phyloP scores from a whole-genome alignment of 208 protist species.

The Herpetomonas muscarum region DNA sequence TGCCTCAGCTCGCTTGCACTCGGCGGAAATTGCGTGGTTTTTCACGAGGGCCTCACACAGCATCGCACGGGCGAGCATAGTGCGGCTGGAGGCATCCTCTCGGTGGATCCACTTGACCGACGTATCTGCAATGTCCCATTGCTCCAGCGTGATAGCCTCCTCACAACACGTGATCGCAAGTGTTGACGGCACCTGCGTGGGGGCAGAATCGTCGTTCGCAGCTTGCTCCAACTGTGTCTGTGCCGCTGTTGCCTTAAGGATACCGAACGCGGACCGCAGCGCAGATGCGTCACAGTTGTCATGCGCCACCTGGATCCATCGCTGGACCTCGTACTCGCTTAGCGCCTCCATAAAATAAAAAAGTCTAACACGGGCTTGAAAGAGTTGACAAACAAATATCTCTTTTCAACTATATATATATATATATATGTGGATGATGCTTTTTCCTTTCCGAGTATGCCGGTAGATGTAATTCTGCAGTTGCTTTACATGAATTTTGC shows the following conservation, averaged over 20 bases:
- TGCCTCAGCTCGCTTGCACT: slow-evolving; percentile 30
- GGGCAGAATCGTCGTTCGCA: no score
- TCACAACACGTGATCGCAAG: slow-evolving; percentile 64
- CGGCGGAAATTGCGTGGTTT: slow-evolving; percentile 29
- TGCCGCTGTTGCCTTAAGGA: slow-evolving; percentile 11
- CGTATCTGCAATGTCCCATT: slow-evolving; percentile 50
- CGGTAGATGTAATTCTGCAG: no score
- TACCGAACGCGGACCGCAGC: slow-evolving; percentile 20
- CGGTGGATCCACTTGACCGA: slow-evolving; percentile 28
- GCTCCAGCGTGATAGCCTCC: slow-evolving; percentile 51
- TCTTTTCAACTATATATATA: no score
- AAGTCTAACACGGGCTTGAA: no score
- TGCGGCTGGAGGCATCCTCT: slow-evolving; percentile 26
- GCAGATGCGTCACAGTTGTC: slow-evolving; percentile 14
- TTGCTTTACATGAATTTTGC: no score
- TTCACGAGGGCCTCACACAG: slow-evolving; percentile 65
- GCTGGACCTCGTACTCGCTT: slow-evolving; percentile 34
- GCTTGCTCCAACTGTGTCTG: no score
- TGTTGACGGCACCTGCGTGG: neutral
- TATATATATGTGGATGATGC: no score
- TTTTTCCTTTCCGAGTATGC: no score
- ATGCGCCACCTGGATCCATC: slow-evolving; percentile 19
- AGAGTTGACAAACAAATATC: no score
- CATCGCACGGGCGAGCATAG: slow-evolving; percentile 42
- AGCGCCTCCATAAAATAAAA: no score